Evolutionary conservation across 139 green algal species (phyloP).

Genomic region (Chlamydomonas sp.): DNA sequence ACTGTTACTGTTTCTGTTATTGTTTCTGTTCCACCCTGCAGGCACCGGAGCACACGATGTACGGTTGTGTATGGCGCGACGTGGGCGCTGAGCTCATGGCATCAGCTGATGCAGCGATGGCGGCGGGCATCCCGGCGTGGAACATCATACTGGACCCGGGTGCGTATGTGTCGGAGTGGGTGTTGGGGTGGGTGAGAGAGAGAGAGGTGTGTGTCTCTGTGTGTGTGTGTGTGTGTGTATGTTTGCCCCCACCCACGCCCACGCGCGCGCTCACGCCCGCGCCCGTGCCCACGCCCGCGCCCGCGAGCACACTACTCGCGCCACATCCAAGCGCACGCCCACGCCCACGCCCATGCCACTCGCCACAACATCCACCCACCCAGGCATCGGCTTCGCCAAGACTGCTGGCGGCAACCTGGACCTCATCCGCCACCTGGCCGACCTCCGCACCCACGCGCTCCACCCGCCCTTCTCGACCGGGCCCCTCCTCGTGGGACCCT

Average conservation of each 20-base stretch:
- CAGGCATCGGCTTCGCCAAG: constrained; percentile 90
- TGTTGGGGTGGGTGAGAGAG: neutral
- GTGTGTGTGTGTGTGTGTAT: no score
- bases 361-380: neutral
- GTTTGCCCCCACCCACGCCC: no score
- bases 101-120: constrained; percentile 42
- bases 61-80: constrained; percentile 53
- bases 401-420: constrained; percentile 48
- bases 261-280: no score
- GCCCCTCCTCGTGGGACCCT: constrained; percentile 71
- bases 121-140: constrained; percentile 76
- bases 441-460: constrained; percentile 27
- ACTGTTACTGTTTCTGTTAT: no score
- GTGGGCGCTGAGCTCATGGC: constrained; percentile 59
- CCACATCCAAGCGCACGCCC: no score
- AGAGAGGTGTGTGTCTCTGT: no score
- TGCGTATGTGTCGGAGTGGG: constrained; percentile 12
- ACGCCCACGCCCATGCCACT: no score
- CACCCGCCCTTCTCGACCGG: neutral
- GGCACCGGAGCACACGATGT: constrained; percentile 40
- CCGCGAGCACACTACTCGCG: neutral
- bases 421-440: constrained; percentile 53
- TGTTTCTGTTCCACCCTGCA: no score
- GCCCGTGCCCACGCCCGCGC: no score
- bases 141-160: constrained; percentile 79